Evolutionary conservation across 306 rosid species (phyloP).

Genomic region (Argentina anserina): DNA sequence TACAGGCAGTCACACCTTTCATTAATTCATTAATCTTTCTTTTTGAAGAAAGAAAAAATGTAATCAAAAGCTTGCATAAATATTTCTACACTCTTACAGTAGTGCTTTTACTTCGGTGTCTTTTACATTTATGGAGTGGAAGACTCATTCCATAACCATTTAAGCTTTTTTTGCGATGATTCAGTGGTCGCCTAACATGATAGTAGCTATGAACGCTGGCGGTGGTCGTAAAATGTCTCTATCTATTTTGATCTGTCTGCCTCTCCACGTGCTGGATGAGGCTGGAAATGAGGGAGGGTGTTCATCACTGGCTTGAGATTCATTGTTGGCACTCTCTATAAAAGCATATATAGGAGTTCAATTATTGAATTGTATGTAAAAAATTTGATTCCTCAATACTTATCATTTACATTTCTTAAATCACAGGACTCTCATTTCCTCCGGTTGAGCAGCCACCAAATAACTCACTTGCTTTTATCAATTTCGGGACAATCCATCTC

Average conservation of each 20-base stretch:
- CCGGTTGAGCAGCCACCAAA: constrained; percentile 73
- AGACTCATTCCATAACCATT: neutral
- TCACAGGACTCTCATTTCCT: constrained; percentile 56
- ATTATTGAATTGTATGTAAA: neutral
- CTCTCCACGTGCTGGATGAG: neutral
- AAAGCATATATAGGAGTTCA: neutral
- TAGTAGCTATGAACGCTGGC: no score
- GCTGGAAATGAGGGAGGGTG: neutral
- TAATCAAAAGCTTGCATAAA: neutral
- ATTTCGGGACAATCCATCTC: constrained; percentile 75
- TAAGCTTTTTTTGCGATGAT: neutral
- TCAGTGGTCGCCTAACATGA: no score
- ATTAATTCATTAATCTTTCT: neutral
- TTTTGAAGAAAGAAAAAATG: neutral
- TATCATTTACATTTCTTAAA: constrained; percentile 11
- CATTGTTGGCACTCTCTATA: neutral
- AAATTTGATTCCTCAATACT: neutral
- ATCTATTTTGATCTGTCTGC: neutral
- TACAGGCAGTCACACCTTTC: neutral
- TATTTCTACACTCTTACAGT: neutral
- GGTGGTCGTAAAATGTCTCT: neutral
- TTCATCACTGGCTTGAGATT: neutral
- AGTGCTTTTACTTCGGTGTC: neutral
- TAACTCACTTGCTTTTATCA: constrained; percentile 69
- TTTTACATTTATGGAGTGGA: neutral